Percentiles rank a stretch among this genome's conserved stretches.
Evolutionary conservation across 2,329 filamentous ascomycete genomes (phyloP).

Genomic region (Colletotrichum musae): DNA sequence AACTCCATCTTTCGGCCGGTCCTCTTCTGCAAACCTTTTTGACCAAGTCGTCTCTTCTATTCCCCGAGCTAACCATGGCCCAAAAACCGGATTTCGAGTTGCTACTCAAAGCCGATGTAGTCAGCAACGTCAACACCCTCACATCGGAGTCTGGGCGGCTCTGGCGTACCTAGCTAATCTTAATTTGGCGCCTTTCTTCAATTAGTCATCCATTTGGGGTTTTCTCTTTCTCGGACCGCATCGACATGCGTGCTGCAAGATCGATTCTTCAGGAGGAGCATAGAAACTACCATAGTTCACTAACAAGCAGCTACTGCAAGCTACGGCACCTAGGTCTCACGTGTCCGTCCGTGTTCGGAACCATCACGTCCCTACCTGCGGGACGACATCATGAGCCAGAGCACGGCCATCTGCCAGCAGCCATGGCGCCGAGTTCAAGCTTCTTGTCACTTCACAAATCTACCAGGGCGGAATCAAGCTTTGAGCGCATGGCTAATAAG

Average conservation of each 20-base stretch:
- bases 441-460: neutral
- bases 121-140: too few species aligned
- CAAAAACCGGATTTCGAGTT: too few species aligned
- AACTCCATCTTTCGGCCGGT: too few species aligned
- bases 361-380: neutral
- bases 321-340: neutral
- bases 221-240: too few species aligned
- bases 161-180: too few species aligned
- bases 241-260: neutral
- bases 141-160: too few species aligned
- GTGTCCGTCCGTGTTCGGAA: neutral
- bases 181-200: too few species aligned
- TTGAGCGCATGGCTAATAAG: neutral
- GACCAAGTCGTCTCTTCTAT: too few species aligned
- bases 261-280: neutral
- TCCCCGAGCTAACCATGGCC: too few species aligned
- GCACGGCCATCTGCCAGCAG: neutral
- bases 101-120: too few species aligned
- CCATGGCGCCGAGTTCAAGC: neutral
- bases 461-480: neutral
- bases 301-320: neutral
- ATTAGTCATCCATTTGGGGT: too few species aligned
- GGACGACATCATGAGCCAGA: neutral
- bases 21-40: too few species aligned
- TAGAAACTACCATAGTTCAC: neutral